Evolutionary conservation across 2,329 filamentous ascomycete genomes (phyloP).

Genomic region (Orbilia blumenaviensis): DNA sequence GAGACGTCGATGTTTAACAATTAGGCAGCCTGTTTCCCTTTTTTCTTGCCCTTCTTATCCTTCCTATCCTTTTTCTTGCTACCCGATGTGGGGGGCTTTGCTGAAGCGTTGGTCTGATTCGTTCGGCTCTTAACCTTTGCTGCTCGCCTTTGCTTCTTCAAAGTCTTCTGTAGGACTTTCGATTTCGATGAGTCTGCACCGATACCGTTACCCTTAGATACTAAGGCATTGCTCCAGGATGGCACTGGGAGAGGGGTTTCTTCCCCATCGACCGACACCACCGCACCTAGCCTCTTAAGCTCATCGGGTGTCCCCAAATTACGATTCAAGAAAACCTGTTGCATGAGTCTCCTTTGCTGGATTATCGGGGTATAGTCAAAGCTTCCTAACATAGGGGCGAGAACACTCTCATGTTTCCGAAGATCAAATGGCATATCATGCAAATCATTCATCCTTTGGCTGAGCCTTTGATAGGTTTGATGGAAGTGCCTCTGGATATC

Average conservation of each 20-base stretch:
- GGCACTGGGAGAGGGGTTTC: not conserved
- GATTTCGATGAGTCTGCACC: not conserved
- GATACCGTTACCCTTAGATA: not conserved
- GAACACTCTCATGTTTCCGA: constrained; percentile 67
- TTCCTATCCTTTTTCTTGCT: constrained; percentile 24
- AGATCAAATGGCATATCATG: constrained; percentile 58
- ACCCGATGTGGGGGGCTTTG: not conserved
- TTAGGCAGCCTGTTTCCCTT: constrained; percentile 25
- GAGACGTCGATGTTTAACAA: not conserved
- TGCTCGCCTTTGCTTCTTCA: constrained; percentile 44
- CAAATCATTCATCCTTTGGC: constrained; percentile 68
- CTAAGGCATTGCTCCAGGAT: not conserved
- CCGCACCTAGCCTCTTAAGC: constrained; percentile 21
- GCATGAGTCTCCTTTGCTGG: constrained; percentile 68
- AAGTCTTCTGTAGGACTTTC: constrained; percentile 4
- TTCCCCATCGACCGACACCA: not conserved
- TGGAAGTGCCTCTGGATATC: constrained; percentile 76
- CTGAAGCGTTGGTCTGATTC: constrained; percentile 2
- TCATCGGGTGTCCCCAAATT: constrained; percentile 48
- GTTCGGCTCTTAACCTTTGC: constrained; percentile 41
- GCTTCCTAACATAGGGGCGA: constrained; percentile 75
- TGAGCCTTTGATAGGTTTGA: constrained; percentile 69
- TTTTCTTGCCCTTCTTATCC: constrained; percentile 22
- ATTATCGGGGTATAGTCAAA: constrained; percentile 77
- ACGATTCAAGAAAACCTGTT: constrained; percentile 43